Evolutionary conservation across 208 protist genomes (phyloP), one percentile per base, ranked within the genome.

Genomic region (Porcisia hertigi): DNA sequence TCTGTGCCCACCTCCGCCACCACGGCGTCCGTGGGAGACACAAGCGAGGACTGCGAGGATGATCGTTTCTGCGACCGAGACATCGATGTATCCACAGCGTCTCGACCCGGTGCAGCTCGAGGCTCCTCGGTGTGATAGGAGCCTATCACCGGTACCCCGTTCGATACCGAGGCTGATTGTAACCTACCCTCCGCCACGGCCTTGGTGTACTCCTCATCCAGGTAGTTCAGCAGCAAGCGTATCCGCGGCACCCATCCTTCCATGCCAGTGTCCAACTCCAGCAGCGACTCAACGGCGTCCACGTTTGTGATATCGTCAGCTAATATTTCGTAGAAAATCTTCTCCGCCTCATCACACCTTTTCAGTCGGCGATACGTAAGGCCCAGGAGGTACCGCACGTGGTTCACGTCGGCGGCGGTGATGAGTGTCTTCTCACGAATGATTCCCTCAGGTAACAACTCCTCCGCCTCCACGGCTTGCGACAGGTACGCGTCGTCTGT

Each of bases 271-370:
- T 88, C 87, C 70, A 95, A 80, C 77, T 95, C 92, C 70, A 96
- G 76, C 60, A 96, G 83, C 53, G 73, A 91, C 73, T 96, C 89
- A 6, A 94, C 66, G 25, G 92, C 88, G 58, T 96, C 92, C 67
- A 90, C 84, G 52, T 88, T 89, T 34, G 71, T 55, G 55, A 84
- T 71, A 71, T 94, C 84, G 30, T 74, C 63, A 43, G 49, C 69
- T 39, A 96, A 69, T 66, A 96, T 88, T 36, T 71, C 82, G 76
- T 86, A 85, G 36, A 82, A 58, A 5, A 85, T 55, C 36, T 8
- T 54, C 77, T 93, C 87, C 58, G 88, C 85, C 69, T 70, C 70
- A 3, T 87, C 81, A 76, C 79, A 92, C 43, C 85, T 63, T 18
- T 74, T 72, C 18, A 94, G 71, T 25, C 87, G 85, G 62, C 90